Evolutionary conservation across 352 stramenopile genomes (phyloP).

Genomic region (Phytophthora sp.): DNA sequence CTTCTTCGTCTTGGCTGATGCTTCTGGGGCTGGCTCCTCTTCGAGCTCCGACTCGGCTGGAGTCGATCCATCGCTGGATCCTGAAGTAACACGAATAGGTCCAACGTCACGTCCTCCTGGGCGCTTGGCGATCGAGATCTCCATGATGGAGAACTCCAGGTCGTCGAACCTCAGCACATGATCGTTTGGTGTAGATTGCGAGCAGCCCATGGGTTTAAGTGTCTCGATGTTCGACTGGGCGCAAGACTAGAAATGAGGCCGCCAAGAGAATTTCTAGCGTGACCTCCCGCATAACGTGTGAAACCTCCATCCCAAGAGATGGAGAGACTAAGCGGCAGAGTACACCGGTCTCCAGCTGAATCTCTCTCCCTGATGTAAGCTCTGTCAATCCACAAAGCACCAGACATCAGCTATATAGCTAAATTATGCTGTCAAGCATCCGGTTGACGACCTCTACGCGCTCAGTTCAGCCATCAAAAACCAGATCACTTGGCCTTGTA

Average conservation of each 20-base stretch:
- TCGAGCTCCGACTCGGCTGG: conserved; percentile 1
- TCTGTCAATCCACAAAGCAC: conserved; percentile 20
- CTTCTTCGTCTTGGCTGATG: conserved; percentile 11
- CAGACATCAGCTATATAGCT: conserved; percentile 10
- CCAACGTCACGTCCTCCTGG: conserved; percentile 36
- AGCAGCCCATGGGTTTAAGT: conserved; percentile 31
- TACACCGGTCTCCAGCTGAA: conserved; percentile 27
- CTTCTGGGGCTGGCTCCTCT: background rate
- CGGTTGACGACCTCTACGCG: too few species aligned
- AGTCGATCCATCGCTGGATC: background rate
- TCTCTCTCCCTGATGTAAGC: conserved; percentile 13
- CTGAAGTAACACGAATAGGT: background rate
- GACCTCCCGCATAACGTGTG: too few species aligned
- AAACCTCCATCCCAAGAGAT: background rate
- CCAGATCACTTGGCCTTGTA: background rate
- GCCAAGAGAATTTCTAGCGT: conserved; percentile 2
- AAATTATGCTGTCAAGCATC: background rate
- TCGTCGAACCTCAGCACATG: conserved; percentile 23
- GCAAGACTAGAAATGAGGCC: conserved; percentile 22
- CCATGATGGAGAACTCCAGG: conserved; percentile 20
- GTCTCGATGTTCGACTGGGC: conserved; percentile 4
- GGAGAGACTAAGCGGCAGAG: conserved; percentile 27
- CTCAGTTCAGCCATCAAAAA: background rate
- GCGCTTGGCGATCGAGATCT: conserved; percentile 36
- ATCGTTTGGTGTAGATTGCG: conserved; percentile 48